Evolutionary conservation across 1,284 basidiomycete genomes (phyloP), one percentile per base, ranked within the genome.

Genomic region (Coniferiporia sulphurascens): DNA sequence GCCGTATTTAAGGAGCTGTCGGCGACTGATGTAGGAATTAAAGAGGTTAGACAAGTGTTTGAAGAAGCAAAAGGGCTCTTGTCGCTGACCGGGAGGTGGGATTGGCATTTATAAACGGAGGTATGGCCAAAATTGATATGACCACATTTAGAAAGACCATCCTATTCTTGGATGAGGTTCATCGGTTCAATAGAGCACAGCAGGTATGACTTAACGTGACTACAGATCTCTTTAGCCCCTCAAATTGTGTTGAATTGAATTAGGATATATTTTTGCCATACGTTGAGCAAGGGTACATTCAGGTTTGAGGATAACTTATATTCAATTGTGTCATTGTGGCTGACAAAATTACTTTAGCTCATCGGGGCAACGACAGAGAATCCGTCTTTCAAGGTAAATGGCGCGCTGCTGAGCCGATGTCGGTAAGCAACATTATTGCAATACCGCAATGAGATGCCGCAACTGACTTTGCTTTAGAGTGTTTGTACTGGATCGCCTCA

Each of bases 341-440:
- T 55, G 8, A 54, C 8, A 27, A 36, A 19, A 12, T 19, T 55
- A 51, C 65, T 34, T 63, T 68, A 87, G 79, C 76, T 95, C 38
- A 84, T 96, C 62, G 91, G 91, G 15, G 93, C 93, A 0, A 96
- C 93, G 2, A 96, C 93, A 0, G 93, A 96, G 71, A 96, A 96
- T 67, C 93, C 93, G 0, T 93, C 90, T 1, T 96, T 95, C 76
- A 91, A 89, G 65, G 72, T 92, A 46, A 90, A 84, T 53, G 83
- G 82, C 38, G 89, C 92, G 3, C 75, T 95, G 41, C 74, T 94
- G 43, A 91, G 89, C 66, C 83, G 92, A 49, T 92, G 91, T 72
- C 82, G 91, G 89, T 87, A 63, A 67, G 82, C 74, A 19, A 17
- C 44, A 15, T 46, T 51, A 38, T 10, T 41, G 8, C 27, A 2